phyloP scores from a whole-genome alignment of 495 filamentous ascomycete genomes.

The Aspergillus baeticus region DNA sequence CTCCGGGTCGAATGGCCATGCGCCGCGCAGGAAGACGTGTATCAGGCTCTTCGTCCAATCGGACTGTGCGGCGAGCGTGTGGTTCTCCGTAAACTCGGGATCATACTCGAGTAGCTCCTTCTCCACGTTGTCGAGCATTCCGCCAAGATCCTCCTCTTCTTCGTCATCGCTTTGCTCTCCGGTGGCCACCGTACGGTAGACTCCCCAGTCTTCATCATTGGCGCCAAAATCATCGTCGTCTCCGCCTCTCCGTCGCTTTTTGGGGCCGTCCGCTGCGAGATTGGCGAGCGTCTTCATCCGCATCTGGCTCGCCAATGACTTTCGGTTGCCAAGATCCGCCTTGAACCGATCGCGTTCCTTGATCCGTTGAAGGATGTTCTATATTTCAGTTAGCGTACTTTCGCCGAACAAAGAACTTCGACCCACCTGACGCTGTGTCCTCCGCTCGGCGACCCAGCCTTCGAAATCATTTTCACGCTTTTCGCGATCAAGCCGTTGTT shows the following conservation, averaged over 20 bases:
- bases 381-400: constrained; percentile 7
- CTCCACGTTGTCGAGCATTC: constrained; percentile 70
- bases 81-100: constrained; percentile 80
- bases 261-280: constrained; percentile 85
- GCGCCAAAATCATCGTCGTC: constrained; percentile 94
- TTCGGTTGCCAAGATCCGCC: constrained; percentile 90
- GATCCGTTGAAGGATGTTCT: constrained; percentile 72
- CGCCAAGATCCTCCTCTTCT: constrained; percentile 81
- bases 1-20: constrained; percentile 78
- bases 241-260: constrained; percentile 74
- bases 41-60: constrained; percentile 92
- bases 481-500: constrained; percentile 78
- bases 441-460: constrained; percentile 79
- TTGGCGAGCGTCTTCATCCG: constrained; percentile 99
- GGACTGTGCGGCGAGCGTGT: constrained; percentile 85
- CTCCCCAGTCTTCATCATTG: constrained; percentile 96
- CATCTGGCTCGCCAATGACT: constrained; percentile 91
- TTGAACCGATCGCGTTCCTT: constrained; percentile 91
- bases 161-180: constrained; percentile 74
- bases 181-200: constrained; percentile 87
- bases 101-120: constrained; percentile 83
- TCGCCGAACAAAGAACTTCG: neutral
- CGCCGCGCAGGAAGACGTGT: constrained; percentile 85
- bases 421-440: constrained; percentile 64
- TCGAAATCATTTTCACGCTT: constrained; percentile 80